Base-by-base conservation (phyloP, 202 grass and related monocot species). In the Eragrostis tef region DNA sequence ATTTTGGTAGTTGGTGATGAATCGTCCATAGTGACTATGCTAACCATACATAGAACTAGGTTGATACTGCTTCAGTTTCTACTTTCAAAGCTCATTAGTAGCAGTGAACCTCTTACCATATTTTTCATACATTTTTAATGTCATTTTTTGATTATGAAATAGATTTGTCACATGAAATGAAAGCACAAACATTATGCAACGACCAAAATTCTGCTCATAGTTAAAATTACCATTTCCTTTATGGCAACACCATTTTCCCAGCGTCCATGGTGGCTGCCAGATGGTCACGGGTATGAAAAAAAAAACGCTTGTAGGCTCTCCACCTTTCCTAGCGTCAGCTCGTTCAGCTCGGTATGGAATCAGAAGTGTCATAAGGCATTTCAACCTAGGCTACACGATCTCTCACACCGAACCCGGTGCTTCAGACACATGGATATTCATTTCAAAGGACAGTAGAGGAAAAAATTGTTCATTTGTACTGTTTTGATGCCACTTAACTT, bases 401-500 rank as follows among this genome's bases (percentile, higher is more conserved):
- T 14, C 19, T 54, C 51, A 8, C 51, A 54, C 7, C n/a, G 51
- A 19, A 2, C 51, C 16, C 6, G 9, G 34, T 39, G 7, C 51
- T 52, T 16, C 50, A 64, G 44, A 39, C 45, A 81, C 17, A 39
- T 69, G 22, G 0, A 66, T 44, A 68, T 60, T 65, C 4, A 80
- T 64, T 65, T 58, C 68, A 67, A 67, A 59, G 60, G 46, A 81
- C 20, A 52, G 4, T 19, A 70, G 11, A 70, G 63, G 22, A 21
- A 51, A 43, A 19, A 68, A 68, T 5, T 11, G 43, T 8, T 58
- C 9, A 15, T 26, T 63, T 19, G 10, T 19, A 34, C 29, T 34
- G 10, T 75, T 67, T 67, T 63, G 73, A 42, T 83, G n/a, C 64
- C 60, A 88, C 57, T 74, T 15, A n/a, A 19, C 77, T 31, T 50